A percentile compares a stretch with the other conserved stretches of the same genome.
These are phyloP conservation scores for Xylariaceae sp. DNA, from an alignment of 2,329 filamentous ascomycete genomes.

Conservation along the genomic window DNA sequence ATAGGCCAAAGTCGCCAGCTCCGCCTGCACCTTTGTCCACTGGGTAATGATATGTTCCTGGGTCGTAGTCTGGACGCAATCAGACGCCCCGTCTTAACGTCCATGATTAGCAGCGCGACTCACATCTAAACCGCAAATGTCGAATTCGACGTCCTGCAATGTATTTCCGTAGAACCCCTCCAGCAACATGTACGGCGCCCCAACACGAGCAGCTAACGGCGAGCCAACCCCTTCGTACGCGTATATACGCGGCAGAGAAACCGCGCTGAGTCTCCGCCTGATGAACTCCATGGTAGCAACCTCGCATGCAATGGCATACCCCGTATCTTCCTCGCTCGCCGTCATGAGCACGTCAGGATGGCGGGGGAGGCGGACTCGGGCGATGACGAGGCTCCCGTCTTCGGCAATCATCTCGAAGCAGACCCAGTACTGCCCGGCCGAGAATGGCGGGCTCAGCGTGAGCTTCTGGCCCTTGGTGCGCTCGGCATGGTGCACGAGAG, in stretches of 20 bases:
- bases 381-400: slow-evolving; percentile 10
- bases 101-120: slow-evolving; percentile 4
- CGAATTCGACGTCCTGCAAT: slow-evolving; percentile 9
- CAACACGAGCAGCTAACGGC: not conserved
- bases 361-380: slow-evolving; percentile 8
- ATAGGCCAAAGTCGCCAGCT: too few relatives aligned
- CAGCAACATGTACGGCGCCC: slow-evolving; percentile 14
- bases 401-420: slow-evolving; percentile 16
- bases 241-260: slow-evolving; percentile 3
- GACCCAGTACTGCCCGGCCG: slow-evolving; percentile 27
- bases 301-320: slow-evolving; percentile 12
- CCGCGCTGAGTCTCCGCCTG: slow-evolving; percentile 2
- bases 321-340: slow-evolving; percentile 12
- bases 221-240: not conserved
- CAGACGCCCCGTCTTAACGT: too few relatives aligned
- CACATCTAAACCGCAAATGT: slow-evolving; percentile 10
- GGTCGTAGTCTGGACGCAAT: too few relatives aligned
- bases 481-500: slow-evolving; percentile 24
- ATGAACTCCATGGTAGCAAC: slow-evolving; percentile 15
- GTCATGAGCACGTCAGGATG: slow-evolving; percentile 10
- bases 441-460: slow-evolving; percentile 31
- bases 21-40: too few relatives aligned
- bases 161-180: slow-evolving; percentile 17
- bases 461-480: slow-evolving; percentile 24
- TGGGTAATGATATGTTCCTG: too few relatives aligned